These are phyloP conservation scores for Tolypocladium capitatum DNA, from an alignment of 2,329 filamentous ascomycete species.

Conservation along the genomic window DNA sequence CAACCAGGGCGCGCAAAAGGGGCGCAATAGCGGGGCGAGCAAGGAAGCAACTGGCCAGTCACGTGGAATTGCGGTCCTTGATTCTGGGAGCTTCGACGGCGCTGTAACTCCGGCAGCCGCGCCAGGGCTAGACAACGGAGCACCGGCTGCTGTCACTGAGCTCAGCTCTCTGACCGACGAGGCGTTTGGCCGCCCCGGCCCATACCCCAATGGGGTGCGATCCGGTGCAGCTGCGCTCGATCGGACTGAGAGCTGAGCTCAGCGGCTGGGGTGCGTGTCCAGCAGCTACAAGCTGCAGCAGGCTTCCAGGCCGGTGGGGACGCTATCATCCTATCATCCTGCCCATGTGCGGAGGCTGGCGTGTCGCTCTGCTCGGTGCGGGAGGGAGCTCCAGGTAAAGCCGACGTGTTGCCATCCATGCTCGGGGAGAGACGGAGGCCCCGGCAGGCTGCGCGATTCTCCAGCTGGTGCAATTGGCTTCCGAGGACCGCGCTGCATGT, in stretches of 20 bases:
- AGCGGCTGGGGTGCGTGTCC: not conserved
- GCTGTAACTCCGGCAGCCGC: not conserved
- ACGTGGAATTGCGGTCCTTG: slow-evolving; percentile 12
- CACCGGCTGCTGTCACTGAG: not conserved
- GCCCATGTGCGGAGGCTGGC: not conserved
- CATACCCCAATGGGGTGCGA: not conserved
- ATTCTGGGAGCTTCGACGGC: not conserved
- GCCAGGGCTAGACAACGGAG: not conserved
- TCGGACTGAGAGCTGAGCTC: not conserved
- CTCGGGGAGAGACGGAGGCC: not conserved
- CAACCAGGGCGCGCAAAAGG: slow-evolving; percentile 11
- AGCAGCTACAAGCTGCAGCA: not conserved
- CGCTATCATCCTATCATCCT: not conserved
- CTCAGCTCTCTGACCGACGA: not conserved
- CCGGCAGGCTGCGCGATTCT: not conserved
- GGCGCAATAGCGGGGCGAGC: slow-evolving; percentile 8
- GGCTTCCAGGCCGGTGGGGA: too few species aligned
- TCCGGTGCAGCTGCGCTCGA: not conserved
- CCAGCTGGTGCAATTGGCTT: not conserved
- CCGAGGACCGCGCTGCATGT: not conserved
- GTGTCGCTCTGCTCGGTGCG: not conserved
- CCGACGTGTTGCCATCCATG: not conserved
- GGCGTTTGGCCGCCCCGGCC: not conserved
- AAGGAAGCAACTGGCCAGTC: slow-evolving; percentile 8
- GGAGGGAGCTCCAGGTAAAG: not conserved